Evolutionary conservation across 75 land plant species (phyloP), one percentile per base, ranked within the genome.

Genomic region (Cupressus sempervirens): DNA sequence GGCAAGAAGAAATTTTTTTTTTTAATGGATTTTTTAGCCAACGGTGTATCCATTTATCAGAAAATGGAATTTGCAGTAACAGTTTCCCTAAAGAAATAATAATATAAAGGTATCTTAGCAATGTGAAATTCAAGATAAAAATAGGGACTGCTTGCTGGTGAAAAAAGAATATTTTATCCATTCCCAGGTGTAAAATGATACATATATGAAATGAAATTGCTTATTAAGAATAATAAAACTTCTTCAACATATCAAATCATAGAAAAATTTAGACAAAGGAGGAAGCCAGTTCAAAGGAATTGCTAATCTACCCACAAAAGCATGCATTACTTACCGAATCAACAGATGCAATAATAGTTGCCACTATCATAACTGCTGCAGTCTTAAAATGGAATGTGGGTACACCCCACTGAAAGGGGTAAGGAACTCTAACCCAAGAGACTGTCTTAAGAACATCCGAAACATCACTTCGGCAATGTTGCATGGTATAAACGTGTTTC

Each of bases 341-440:
- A n/a, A 96, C 93, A 65, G 99, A 93, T 84, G 99, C 94, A 82
- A 98, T 91, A 12, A 98, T 84, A 5, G 99, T 91, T 0, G 91
- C 99, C 26, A 93, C 62, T 12, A 92, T 85, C 99, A 98, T 95
- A 23, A 98, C 90, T 54, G 93, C 54, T 9, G 89, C 90, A 15
- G 95, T 95, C 81, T 88, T 92, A 73, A 92, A 90, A 65, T 88
- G 89, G 91, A 98, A 96, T 70, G 91, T 90, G 10, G 99, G 99
- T 4, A 88, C 50, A 52, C 99, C 99, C 99, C 99, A 98, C 82
- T 98, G 99, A 35, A 98, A 88, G 36, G 99, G 99, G 86, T 95
- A 96, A 7, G 99, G 99, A 85, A 98, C 82, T 68, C 99, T 87
- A 85, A 98, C 87, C 99, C 99, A 98, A 12, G 93, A 86, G 65